phyloP scores from a whole-genome alignment of 768 basidiomycete species.

The Leccinum disarticulatum region DNA sequence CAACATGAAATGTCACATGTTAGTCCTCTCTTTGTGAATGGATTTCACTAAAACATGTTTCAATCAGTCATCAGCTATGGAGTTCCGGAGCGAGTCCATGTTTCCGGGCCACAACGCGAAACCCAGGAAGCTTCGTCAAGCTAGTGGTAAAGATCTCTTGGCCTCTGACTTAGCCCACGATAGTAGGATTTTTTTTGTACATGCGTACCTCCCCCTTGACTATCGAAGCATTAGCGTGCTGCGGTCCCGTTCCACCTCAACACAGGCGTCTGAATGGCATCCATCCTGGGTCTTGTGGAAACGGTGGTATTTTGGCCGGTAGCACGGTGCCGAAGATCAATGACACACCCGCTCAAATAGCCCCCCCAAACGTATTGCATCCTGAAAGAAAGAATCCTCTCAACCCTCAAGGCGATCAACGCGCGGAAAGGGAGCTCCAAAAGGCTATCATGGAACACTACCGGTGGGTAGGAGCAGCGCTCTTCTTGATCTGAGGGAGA shows the following conservation, averaged over 20 bases:
- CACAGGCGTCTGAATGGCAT: not conserved
- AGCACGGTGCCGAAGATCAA: not conserved
- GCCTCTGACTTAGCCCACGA: conserved; percentile 14
- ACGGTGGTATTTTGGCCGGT: not conserved
- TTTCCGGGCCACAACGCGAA: not conserved
- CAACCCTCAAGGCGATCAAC: conserved; percentile 75
- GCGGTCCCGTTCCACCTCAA: not conserved
- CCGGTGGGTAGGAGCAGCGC: conserved; percentile 39
- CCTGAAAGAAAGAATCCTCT: conserved; percentile 22
- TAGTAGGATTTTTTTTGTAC: conserved; percentile 1
- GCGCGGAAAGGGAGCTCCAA: conserved; percentile 81
- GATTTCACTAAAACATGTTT: not conserved
- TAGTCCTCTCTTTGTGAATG: conserved; percentile 15
- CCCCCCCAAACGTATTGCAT: not conserved
- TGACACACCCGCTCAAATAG: not conserved
- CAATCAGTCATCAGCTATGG: conserved; percentile 12
- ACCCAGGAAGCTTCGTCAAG: not conserved
- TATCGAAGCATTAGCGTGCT: not conserved
- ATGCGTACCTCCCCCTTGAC: not conserved
- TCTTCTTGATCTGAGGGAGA: not conserved
- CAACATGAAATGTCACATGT: conserved; percentile 64
- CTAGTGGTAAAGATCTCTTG: not conserved
- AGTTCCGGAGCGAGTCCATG: conserved; percentile 5
- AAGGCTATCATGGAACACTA: conserved; percentile 84
- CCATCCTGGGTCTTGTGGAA: not conserved